Percentiles rank a stretch among this genome's conserved stretches.
Conservation (phyloP, 805 yeast genomes). For the Yarrowia keelungensis region DNA sequence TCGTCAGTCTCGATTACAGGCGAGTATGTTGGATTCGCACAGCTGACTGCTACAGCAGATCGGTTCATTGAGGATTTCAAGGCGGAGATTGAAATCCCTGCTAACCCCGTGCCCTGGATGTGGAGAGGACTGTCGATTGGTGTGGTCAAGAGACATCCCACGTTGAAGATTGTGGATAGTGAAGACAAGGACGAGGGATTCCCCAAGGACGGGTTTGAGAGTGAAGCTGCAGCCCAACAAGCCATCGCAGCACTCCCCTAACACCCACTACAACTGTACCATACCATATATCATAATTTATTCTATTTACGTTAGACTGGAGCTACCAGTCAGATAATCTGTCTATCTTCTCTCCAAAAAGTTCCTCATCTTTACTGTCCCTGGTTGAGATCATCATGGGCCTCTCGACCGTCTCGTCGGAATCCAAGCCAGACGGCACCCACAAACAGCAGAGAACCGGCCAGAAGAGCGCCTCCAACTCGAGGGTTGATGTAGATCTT, state of each 20-base stretch:
- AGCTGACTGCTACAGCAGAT: slow-evolving; percentile 82
- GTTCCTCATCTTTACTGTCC: background rate
- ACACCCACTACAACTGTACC: slow-evolving; percentile 1
- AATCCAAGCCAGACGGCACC: slow-evolving; percentile 27
- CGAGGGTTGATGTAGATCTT: slow-evolving; percentile 31
- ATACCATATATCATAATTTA: slow-evolving; percentile 13
- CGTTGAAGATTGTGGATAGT: slow-evolving; percentile 43
- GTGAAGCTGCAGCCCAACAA: slow-evolving; percentile 4
- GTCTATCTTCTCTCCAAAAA: background rate
- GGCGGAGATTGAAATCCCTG: slow-evolving; percentile 66
- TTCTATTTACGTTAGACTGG: slow-evolving; percentile 14
- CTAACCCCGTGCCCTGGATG: slow-evolving; percentile 63
- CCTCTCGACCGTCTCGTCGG: slow-evolving; percentile 22
- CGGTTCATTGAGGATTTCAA: slow-evolving; percentile 80
- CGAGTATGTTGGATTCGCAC: slow-evolving; percentile 80
- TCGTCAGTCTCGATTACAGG: slow-evolving; percentile 83
- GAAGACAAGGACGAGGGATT: slow-evolving; percentile 28
- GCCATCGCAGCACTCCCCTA: slow-evolving; percentile 8
- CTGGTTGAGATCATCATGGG: slow-evolving; percentile 9
- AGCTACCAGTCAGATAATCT: background rate
- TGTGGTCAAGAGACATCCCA: slow-evolving; percentile 64
- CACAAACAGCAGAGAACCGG: slow-evolving; percentile 9
- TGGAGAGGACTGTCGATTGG: slow-evolving; percentile 69
- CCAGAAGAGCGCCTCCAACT: slow-evolving; percentile 14
- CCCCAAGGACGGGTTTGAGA: slow-evolving; percentile 12